Evolutionary conservation across 768 basidiomycete species (phyloP), one percentile per base, ranked within the genome.

Genomic region (Leccinum subgranulosum): DNA sequence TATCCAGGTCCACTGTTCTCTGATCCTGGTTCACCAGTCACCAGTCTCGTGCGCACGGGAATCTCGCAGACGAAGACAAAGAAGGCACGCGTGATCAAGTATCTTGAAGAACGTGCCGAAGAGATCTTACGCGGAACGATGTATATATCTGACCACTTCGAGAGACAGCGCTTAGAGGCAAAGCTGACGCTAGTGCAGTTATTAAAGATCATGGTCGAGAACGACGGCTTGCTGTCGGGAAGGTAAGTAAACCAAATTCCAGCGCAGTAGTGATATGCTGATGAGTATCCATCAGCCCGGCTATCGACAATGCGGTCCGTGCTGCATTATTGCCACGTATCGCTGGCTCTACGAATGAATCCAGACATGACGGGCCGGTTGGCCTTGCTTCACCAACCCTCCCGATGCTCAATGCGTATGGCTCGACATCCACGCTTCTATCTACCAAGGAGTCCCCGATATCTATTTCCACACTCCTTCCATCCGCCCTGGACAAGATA

Each of bases 1-100:
- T 98, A 87, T 73, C 96, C 96, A 43, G 96, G 96, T 1, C 96
- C 96, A 4, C 72, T 98, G 60, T 84, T 93, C 61, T 81, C 84
- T 29, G 95, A 96, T 68, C 78, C 87, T 3, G 84, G 88, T 1
- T 74, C 82, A 4, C 79, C 82, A 3, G 79, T 83, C 6, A 77
- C 84, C 3, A 81, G 86, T 59, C 77, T 94, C 19, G 89, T 92
- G 27, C 86, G 89, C 55, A 75, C 84, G 3, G 79, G 81, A 28
- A 72, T 75, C 17, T 75, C 81, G 11, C 84, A 90, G 64, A 75
- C 75, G 12, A 98, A 97, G 77, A 83, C 84, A 27, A 98, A 95
- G 78, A 94, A 95, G 66, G 76, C 84, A 9, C 79, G 74, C n/a
- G 84, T 96, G 2, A 61, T 85, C 43, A 83, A 84, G 56, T 98